Evolutionary conservation across 371 early-diverging fungal species (phyloP), one percentile per base, ranked within the genome.

Genomic region (Blyttiomyces sp.): DNA sequence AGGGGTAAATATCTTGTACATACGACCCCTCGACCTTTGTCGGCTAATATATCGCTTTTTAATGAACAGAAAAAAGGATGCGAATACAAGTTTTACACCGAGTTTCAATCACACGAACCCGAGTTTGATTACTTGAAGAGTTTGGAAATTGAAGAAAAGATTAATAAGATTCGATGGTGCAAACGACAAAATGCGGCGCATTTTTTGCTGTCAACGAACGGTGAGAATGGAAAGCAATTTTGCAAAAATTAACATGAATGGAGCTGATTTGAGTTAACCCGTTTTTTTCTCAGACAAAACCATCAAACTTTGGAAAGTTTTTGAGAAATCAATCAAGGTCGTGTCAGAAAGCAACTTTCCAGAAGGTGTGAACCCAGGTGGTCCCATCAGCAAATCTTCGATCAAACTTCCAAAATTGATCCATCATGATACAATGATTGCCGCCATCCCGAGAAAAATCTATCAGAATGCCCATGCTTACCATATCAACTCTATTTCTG

Each of bases 121-220:
- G 98, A 97, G 83, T 99, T 99, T 70, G 99, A 99, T 78, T 98
- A 98, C 74, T 85, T 99, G 56, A 98, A 99, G 82, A 94, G 93
- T 82, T 84, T 98, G 73, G 99, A 98, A 72, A 98, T 99, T 58
- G 95, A 97, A 73, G 99, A 99, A 69, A 97, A 98, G 76, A 98
- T 99, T 76, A 97, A 97, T 77, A 92, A 96, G 71, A 97, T 99
- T 70, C 91, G 95, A 62, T 95, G 97, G 94, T 91, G 94, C 76
- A 88, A 85, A 68, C 86, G 93, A 43, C 91, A 91, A 68, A 96
- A 95, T 73, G 85, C 94, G 35, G 91, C 95, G 23, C 96, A 95
- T 66, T 98, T 95, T 74, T 75, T 98, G 70, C 81, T 98, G 44
- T 94, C 97, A 7, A 96, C 98, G 24, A 98, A 97, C 73, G 95